Conservation (phyloP, 2,329 filamentous ascomycete species). For the Parasarocladium wereldwijsianum region DNA sequence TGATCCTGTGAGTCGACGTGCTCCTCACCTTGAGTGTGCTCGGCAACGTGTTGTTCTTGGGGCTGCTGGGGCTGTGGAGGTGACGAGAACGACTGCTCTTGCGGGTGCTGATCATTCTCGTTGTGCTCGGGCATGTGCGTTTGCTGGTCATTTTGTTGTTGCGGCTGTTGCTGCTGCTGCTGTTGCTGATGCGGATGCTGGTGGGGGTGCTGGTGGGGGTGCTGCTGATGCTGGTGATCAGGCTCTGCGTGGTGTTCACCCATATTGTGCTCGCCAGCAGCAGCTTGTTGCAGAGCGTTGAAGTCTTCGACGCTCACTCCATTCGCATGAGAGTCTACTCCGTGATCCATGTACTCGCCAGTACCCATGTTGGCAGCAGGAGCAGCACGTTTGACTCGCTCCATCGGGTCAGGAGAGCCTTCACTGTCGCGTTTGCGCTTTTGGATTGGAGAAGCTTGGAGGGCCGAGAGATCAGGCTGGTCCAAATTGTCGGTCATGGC, state of each 20-base stretch:
- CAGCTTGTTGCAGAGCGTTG: conserved; percentile 39
- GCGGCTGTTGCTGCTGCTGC: conserved; percentile 3
- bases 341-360: conserved; percentile 38
- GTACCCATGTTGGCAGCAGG: conserved; percentile 30
- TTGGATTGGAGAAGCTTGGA: conserved; percentile 28
- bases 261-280: conserved; percentile 30
- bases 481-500: conserved; percentile 36
- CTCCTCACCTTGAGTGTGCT: conserved; percentile 12
- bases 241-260: conserved; percentile 8
- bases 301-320: conserved; percentile 39
- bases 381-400: conserved; percentile 34
- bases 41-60: conserved; percentile 3
- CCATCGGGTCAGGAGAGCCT: conserved; percentile 32
- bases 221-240: conserved; percentile 3
- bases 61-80: too few species aligned
- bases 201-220: conserved; percentile 4
- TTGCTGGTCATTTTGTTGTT: conserved; percentile 3
- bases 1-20: conserved; percentile 33
- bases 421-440: conserved; percentile 41
- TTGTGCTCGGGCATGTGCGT: conserved; percentile 2
- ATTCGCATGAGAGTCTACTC: conserved; percentile 28
- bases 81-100: too few species aligned
- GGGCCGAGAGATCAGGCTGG: conserved; percentile 29
- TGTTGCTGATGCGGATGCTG: conserved; percentile 2
- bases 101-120: too few species aligned